A percentile compares a stretch with the other conserved stretches of the same genome.
Evolutionary conservation across 139 green algal genomes (phyloP).

Genomic region (Yamagishiella unicocca): DNA sequence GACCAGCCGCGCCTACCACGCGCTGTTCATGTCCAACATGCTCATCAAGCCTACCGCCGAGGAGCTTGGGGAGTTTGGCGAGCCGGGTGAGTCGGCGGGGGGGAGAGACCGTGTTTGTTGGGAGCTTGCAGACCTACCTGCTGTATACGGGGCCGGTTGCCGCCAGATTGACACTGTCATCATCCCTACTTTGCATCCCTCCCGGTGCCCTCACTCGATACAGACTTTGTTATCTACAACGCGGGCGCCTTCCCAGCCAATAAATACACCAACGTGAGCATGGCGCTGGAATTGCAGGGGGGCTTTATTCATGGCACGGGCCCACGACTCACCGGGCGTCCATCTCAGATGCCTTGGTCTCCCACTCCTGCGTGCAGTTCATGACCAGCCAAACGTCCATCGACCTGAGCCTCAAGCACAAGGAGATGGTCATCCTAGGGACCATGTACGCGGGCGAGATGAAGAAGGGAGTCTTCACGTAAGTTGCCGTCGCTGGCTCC

Average conservation of each 20-base stretch:
- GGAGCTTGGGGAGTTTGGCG: constrained; percentile 87
- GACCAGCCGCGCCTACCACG: constrained; percentile 92
- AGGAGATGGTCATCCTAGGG: constrained; percentile 86
- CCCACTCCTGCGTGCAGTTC: constrained; percentile 70
- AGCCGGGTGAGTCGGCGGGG: constrained; percentile 61
- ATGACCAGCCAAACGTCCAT: constrained; percentile 94
- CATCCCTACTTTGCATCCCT: neutral
- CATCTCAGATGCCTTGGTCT: no score
- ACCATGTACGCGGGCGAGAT: constrained; percentile 97
- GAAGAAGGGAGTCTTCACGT: constrained; percentile 91
- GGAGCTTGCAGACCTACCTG: no score
- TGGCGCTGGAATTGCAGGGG: no score
- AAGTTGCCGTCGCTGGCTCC: no score
- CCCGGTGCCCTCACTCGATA: neutral
- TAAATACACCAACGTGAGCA: constrained; percentile 84
- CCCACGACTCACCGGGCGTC: no score
- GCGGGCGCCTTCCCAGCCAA: constrained; percentile 90
- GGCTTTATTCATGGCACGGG: no score
- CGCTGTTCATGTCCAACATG: constrained; percentile 99
- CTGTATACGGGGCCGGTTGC: no score
- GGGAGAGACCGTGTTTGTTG: neutral
- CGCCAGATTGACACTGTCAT: no score
- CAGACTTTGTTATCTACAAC: constrained; percentile 97
- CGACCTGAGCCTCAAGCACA: constrained; percentile 84
- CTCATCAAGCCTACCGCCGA: constrained; percentile 87